Conservation (phyloP, 257 asterid species). For the Solanum dulcamara region DNA sequence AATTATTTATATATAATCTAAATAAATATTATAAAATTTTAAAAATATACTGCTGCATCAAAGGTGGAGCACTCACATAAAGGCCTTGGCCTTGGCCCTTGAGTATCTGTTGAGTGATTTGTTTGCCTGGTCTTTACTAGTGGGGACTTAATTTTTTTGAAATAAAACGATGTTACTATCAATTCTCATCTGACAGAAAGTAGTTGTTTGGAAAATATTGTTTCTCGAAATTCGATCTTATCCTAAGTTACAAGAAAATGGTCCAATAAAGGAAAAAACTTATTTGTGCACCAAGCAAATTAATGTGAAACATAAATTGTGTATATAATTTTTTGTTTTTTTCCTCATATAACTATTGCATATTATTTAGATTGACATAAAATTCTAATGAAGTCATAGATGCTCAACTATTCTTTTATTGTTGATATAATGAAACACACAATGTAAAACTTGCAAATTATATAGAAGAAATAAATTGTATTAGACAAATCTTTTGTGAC, state of each 20-base stretch:
- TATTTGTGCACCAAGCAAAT: not conserved
- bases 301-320: not conserved
- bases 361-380: not conserved
- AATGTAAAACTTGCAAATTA: too few relatives aligned
- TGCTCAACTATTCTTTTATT: too few relatives aligned
- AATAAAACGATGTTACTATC: not conserved
- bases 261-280: not conserved
- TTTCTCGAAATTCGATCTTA: not conserved
- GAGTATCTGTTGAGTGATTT: not conserved
- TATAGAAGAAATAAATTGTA: not conserved
- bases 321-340: not conserved
- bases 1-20: too few relatives aligned
- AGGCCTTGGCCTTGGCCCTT: too few relatives aligned
- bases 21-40: too few relatives aligned
- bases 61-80: too few relatives aligned
- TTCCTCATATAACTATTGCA: not conserved
- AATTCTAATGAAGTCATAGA: too few relatives aligned
- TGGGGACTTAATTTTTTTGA: not conserved
- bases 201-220: not conserved
- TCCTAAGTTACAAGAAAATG: not conserved
- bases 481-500: not conserved
- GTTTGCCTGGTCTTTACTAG: not conserved
- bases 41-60: too few relatives aligned
- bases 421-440: too few relatives aligned
- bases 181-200: not conserved